Evolutionary conservation across 73 alveolate species (phyloP).

Genomic region (Paramecium biaurelia): DNA sequence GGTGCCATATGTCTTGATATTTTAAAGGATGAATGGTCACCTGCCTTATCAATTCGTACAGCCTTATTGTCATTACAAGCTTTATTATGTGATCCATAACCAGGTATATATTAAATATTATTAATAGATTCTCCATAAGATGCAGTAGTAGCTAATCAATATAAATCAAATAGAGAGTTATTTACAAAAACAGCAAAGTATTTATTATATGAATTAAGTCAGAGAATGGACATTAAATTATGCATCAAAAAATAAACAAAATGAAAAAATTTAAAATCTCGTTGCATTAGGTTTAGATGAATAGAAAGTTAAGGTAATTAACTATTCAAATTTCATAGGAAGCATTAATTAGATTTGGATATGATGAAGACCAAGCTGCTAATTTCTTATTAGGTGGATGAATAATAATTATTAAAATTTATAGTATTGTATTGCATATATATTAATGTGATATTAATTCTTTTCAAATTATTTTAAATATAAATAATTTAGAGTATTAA

Average conservation of each 20-base stretch:
- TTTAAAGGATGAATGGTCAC: slow-evolving; percentile 93
- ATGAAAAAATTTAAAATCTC: slow-evolving; percentile 74
- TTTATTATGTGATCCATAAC: slow-evolving; percentile 86
- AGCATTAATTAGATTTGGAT: slow-evolving; percentile 63
- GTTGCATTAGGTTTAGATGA: slow-evolving; percentile 91
- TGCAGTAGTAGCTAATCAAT: slow-evolving; percentile 93
- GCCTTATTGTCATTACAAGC: slow-evolving; percentile 94
- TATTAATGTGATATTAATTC: neutral
- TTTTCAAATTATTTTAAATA: no score
- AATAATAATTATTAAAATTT: neutral
- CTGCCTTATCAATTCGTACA: slow-evolving; percentile 95
- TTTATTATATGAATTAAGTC: neutral
- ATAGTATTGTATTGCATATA: neutral
- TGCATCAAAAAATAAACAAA: slow-evolving; percentile 66
- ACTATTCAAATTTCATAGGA: neutral
- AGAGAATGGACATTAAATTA: slow-evolving; percentile 68
- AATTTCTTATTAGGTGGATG: slow-evolving; percentile 61
- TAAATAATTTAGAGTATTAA: no score
- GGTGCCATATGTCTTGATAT: slow-evolving; percentile 97
- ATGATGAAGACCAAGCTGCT: slow-evolving; percentile 68
- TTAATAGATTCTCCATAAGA: slow-evolving; percentile 89
- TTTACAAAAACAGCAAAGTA: slow-evolving; percentile 83
- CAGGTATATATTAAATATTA: slow-evolving; percentile 8
- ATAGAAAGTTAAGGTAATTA: slow-evolving; percentile 60
- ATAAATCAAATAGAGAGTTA: slow-evolving; percentile 75